Conservation (phyloP, 352 stramenopile species). For the Phytophthora litchii region DNA sequence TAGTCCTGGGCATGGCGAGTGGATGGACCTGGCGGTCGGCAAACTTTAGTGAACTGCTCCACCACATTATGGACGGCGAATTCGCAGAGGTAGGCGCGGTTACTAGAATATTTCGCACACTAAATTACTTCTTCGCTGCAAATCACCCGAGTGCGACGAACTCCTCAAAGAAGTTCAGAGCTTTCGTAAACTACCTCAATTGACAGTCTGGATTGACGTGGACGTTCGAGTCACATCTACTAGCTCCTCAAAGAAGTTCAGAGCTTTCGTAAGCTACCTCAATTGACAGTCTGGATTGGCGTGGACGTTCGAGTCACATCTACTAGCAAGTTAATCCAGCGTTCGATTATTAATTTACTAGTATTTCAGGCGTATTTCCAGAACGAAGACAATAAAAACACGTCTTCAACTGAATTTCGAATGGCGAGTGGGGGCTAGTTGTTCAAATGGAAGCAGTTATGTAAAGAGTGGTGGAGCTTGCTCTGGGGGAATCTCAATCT, state of each 20-base stretch:
- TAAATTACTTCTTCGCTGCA: no score
- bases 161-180: background rate
- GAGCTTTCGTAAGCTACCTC: conserved; percentile 3
- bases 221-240: conserved; percentile 5
- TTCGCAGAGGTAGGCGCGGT: no score
- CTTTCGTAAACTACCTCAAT: conserved; percentile 5
- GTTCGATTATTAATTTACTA: conserved; percentile 11
- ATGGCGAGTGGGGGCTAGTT: background rate
- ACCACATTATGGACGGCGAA: no score
- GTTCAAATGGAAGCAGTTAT: conserved; percentile 7
- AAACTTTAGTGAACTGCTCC: no score
- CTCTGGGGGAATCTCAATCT: conserved; percentile 9
- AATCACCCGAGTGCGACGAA: no score
- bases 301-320: conserved; percentile 5
- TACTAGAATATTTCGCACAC: no score
- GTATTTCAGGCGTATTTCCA: conserved; percentile 13
- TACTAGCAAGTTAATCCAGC: conserved; percentile 1
- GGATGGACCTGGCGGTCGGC: no score
- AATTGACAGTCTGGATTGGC: background rate
- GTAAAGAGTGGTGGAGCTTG: background rate
- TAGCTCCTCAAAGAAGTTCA: conserved; percentile 2
- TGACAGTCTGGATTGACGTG: background rate
- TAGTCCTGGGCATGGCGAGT: no score
- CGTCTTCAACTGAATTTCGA: background rate
- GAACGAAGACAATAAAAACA: background rate